Evolutionary conservation across 2,329 filamentous ascomycete genomes (phyloP).

Genomic region (Phyllosticta paracitricarpa): DNA sequence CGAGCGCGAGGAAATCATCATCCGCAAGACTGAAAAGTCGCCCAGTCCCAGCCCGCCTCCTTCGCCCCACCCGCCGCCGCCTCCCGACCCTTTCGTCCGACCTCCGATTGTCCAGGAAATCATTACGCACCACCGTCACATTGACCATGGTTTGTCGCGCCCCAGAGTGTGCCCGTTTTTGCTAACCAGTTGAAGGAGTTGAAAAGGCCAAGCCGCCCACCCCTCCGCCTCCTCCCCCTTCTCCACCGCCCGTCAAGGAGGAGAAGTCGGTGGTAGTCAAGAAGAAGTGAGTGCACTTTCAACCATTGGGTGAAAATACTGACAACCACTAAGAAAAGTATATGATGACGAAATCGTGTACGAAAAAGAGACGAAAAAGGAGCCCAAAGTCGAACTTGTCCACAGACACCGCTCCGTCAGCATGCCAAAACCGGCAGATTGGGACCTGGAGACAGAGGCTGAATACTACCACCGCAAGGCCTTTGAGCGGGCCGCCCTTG

Average conservation of each 20-base stretch:
- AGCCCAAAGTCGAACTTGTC: constrained; percentile 18
- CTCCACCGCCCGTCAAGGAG: constrained; percentile 35
- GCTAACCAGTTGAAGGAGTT: constrained; percentile 25
- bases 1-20: constrained; percentile 36
- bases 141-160: constrained; percentile 64
- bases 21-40: constrained; percentile 32
- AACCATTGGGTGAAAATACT: neutral
- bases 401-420: constrained; percentile 31
- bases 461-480: constrained; percentile 59
- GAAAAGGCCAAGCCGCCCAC: constrained; percentile 38
- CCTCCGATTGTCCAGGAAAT: constrained; percentile 81
- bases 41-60: constrained; percentile 42
- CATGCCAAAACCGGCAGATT: constrained; percentile 40
- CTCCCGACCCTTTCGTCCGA: constrained; percentile 57
- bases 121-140: constrained; percentile 77
- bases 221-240: constrained; percentile 40
- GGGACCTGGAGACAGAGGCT: constrained; percentile 44
- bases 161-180: neutral
- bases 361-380: constrained; percentile 39
- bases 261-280: constrained; percentile 20
- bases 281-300: constrained; percentile 28
- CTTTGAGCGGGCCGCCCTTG: constrained; percentile 56
- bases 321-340: constrained; percentile 25
- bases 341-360: constrained; percentile 60
- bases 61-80: constrained; percentile 36